These are phyloP conservation scores for Fusarium subglutinans DNA, from an alignment of 2,329 filamentous ascomycete species.

Conservation along the genomic window DNA sequence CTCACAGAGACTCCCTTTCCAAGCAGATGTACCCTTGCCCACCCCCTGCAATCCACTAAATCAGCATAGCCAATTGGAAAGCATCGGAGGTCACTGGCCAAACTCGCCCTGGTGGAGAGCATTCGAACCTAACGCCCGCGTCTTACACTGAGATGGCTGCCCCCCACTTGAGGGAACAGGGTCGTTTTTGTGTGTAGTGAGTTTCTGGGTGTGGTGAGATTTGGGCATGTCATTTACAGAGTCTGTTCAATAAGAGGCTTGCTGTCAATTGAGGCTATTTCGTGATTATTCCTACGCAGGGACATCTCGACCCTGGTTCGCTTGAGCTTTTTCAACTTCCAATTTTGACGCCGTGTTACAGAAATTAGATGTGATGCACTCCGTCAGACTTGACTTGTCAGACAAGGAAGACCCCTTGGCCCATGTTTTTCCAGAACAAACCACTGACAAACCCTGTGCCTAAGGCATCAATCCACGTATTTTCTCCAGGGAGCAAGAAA, in stretches of 20 bases:
- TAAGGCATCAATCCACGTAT: conserved; percentile 4
- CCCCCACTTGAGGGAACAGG: conserved; percentile 29
- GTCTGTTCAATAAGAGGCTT: conserved; percentile 24
- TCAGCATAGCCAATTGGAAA: conserved; percentile 22
- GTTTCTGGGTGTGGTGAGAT: conserved; percentile 14
- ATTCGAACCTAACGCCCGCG: conserved; percentile 29
- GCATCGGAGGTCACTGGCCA: conserved; percentile 16
- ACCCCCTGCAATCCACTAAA: conserved; percentile 20
- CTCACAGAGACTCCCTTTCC: conserved; percentile 13
- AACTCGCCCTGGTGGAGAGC: conserved; percentile 31
- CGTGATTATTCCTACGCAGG: background rate
- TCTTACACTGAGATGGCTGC: conserved; percentile 35
- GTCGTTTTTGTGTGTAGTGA: conserved; percentile 10
- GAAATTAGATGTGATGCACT: conserved; percentile 19
- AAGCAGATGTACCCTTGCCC: conserved; percentile 18
- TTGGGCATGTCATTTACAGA: conserved; percentile 2
- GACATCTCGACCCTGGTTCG: conserved; percentile 4
- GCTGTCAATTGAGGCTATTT: conserved; percentile 3
- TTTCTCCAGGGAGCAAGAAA: background rate
- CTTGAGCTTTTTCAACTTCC: background rate
- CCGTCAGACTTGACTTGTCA: conserved; percentile 13
- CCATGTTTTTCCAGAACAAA: conserved; percentile 35
- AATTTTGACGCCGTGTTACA: conserved; percentile 13
- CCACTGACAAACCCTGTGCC: conserved; percentile 13
- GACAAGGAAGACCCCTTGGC: conserved; percentile 8